Conservation (phyloP, 1,284 basidiomycete genomes). For the Marasmius tenuissimus region DNA sequence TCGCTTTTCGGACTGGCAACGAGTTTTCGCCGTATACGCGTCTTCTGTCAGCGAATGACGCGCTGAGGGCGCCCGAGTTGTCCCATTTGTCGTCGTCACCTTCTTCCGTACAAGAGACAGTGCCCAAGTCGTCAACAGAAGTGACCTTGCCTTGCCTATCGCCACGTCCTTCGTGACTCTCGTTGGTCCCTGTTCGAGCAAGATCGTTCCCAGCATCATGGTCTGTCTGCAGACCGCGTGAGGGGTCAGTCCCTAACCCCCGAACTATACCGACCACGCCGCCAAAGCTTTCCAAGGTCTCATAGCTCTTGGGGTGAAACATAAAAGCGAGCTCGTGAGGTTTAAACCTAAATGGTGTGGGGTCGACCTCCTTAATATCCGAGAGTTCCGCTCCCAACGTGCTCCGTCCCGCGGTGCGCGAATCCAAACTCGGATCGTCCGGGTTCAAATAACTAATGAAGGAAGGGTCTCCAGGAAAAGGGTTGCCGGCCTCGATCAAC, state of each 20-base stretch:
- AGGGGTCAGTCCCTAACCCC: constrained; percentile 73
- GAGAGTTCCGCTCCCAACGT: constrained; percentile 24
- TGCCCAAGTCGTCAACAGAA: constrained; percentile 1
- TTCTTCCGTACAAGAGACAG: not conserved
- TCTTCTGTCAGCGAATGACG: constrained; percentile 64
- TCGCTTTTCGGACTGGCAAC: constrained; percentile 77
- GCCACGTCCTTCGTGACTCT: constrained; percentile 24
- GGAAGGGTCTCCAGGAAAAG: too few relatives aligned
- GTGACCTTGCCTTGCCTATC: constrained; percentile 21
- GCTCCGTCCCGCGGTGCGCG: constrained; percentile 25
- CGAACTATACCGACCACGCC: constrained; percentile 70
- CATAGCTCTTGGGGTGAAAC: constrained; percentile 85
- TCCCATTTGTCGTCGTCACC: constrained; percentile 10
- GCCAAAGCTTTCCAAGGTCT: constrained; percentile 72
- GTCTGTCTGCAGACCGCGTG: constrained; percentile 46
- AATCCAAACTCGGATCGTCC: constrained; percentile 1
- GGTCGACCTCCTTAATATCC: constrained; percentile 53
- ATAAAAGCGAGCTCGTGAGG: constrained; percentile 82
- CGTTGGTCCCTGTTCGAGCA: not conserved
- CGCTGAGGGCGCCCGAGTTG: constrained; percentile 46
- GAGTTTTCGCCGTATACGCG: constrained; percentile 85
- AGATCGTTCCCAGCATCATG: not conserved
- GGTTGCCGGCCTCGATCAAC: not conserved
- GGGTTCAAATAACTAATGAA: too few relatives aligned
- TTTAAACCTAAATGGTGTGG: constrained; percentile 68